A percentile compares a stretch with the other conserved stretches of the same genome.
phyloP scores from a whole-genome alignment of 257 asterid genomes.

The Primulina huaijiensis region DNA sequence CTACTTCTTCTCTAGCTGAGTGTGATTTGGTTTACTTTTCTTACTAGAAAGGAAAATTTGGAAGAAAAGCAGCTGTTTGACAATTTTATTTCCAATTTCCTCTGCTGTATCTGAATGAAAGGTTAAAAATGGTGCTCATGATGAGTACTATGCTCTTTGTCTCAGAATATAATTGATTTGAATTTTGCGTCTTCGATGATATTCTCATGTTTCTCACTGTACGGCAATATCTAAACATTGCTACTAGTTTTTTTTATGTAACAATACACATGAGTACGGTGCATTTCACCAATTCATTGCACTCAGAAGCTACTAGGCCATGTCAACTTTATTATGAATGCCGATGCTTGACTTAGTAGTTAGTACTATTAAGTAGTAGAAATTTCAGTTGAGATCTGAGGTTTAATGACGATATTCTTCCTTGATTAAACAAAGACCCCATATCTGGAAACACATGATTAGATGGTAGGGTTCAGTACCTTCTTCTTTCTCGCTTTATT shows the following conservation, averaged over 20 bases:
- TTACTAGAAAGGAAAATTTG: conserved; percentile 8
- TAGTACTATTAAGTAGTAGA: background rate
- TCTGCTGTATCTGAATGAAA: background rate
- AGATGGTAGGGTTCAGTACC: background rate
- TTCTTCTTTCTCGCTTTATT: conserved; percentile 8
- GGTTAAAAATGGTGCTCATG: conserved; percentile 1
- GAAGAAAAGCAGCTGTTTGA: background rate
- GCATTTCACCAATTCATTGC: background rate
- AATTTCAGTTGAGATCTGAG: background rate
- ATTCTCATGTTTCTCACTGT: background rate
- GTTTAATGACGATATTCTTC: too few species aligned
- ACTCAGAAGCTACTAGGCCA: background rate
- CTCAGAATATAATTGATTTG: background rate
- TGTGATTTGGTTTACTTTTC: background rate
- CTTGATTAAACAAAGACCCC: too few species aligned
- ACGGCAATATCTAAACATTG: background rate
- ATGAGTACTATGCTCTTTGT: background rate
- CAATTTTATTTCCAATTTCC: background rate
- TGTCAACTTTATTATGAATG: background rate
- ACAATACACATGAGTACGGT: background rate
- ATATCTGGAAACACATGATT: background rate
- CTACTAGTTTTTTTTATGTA: background rate
- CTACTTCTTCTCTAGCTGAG: background rate
- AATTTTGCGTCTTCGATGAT: background rate
- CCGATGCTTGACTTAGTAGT: conserved; percentile 1